A percentile compares a stretch with the other conserved stretches of the same genome.
phyloP scores from a whole-genome alignment of 352 stramenopile genomes.

The Globisporangium nagaii region DNA sequence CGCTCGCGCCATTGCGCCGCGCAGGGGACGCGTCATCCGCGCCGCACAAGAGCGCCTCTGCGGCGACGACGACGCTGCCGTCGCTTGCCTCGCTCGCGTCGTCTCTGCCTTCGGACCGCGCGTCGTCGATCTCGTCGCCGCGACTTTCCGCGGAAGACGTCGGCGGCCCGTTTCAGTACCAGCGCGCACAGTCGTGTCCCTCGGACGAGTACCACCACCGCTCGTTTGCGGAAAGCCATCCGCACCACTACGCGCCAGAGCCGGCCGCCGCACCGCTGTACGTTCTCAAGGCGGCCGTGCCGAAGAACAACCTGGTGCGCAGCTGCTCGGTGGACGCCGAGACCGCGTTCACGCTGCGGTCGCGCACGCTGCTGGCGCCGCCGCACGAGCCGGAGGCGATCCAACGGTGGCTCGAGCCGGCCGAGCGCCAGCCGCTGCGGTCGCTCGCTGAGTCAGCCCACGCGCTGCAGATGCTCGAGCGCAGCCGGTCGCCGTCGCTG shows the following conservation, averaged over 20 bases:
- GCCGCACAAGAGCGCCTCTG: conserved; percentile 5
- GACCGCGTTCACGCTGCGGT: conserved; percentile 22
- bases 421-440: conserved; percentile 23
- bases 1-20: conserved; percentile 18
- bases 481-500: conserved; percentile 21
- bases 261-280: conserved; percentile 9
- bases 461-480: conserved; percentile 44
- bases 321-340: conserved; percentile 53
- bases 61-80: conserved; percentile 16
- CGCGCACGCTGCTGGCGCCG: conserved; percentile 16
- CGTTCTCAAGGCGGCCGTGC: conserved; percentile 19
- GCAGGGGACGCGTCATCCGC: conserved; percentile 1
- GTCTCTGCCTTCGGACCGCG: conserved; percentile 15
- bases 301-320: conserved; percentile 39
- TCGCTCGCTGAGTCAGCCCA: conserved; percentile 61
- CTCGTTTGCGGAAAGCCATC: neutral
- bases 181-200: conserved; percentile 62
- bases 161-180: conserved; percentile 53
- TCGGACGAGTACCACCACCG: conserved; percentile 34
- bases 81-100: conserved; percentile 15
- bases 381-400: conserved; percentile 5
- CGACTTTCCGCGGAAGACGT: conserved; percentile 26
- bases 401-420: conserved; percentile 9
- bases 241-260: conserved; percentile 1
- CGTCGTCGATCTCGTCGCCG: neutral